Conservation (phyloP, 305 asterid species). For the Petunia hybrid region DNA sequence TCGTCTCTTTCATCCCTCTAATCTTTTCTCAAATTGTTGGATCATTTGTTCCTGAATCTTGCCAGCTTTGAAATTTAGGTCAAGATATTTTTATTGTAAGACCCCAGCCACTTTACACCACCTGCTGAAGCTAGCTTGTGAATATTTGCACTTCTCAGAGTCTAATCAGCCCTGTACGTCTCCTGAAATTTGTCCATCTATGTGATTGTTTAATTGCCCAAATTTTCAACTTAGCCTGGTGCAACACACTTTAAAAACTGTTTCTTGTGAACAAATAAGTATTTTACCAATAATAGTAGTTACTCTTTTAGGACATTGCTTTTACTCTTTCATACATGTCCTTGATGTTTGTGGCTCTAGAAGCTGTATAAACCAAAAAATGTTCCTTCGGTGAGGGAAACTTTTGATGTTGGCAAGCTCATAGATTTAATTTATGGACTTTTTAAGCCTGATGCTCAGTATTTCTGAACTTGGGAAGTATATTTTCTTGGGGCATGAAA, state of each 20-base stretch:
- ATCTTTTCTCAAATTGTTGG: too few species aligned
- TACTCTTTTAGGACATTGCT: too few species aligned
- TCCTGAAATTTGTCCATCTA: too few species aligned
- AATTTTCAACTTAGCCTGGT: too few species aligned
- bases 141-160: neutral
- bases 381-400: neutral
- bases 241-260: too few species aligned
- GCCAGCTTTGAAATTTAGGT: too few species aligned
- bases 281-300: too few species aligned
- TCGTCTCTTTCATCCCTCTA: too few species aligned
- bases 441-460: neutral
- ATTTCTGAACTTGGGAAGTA: neutral
- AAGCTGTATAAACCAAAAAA: neutral
- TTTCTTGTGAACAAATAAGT: too few species aligned
- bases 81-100: neutral
- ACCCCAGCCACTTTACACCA: neutral
- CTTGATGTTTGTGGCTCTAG: too few species aligned
- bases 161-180: neutral
- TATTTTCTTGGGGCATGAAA: constrained; percentile 32
- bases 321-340: neutral
- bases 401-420: neutral
- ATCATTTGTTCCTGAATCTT: too few species aligned
- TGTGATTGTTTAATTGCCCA: too few species aligned
- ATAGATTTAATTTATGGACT: neutral
- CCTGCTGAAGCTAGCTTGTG: neutral